Evolutionary conservation across 352 stramenopile species (phyloP), one percentile per base, ranked within the genome.

Genomic region (Globisporangium cystogenes): DNA sequence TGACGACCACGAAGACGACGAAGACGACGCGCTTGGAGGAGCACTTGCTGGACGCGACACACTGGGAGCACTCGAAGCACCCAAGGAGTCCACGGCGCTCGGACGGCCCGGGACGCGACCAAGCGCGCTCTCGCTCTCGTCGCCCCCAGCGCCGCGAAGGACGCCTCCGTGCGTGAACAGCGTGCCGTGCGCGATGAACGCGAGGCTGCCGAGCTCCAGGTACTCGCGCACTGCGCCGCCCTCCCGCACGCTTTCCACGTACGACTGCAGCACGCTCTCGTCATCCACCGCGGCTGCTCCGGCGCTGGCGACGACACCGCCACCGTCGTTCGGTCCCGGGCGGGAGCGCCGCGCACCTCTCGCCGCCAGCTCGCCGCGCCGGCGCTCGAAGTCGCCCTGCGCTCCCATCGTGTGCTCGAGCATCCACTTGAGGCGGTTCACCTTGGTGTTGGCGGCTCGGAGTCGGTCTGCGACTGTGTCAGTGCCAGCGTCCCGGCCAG

Each of bases 161-260:
- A 98, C 82, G 1, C 90, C 92, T 31, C 92, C 92, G 52, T 98
- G 92, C 40, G 97, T 83, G 77, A 97, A 97, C n/a, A 98, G 71
- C 51, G 90, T 97, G 49, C 87, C 73, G 41, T 92, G 79, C 4
- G 79, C 55, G 37, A 93, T 64, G 46, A 84, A 91, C 35, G 82
- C 90, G 18, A 98, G 74, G 24, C 70, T 70, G 11, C 87, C 86
- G 21, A 81, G 60, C 48, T 87, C 47, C 35, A 98, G 67, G 66
- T 95, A 98, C 60, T 96, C 72, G 33, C 76, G 76, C 15, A 98
- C 43, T 12, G 87, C 77, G 12, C 92, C 92, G 43, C 82, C 79
- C 1, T 72, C 51, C 18, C 72, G 35, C 6, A 97, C 76, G 51
- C 88, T 92, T 18, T 74, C 48, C 29, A 80, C 2, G 60, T 91